Conservation (phyloP, 2,329 filamentous ascomycete genomes). For the Cercospora brassicicola region DNA sequence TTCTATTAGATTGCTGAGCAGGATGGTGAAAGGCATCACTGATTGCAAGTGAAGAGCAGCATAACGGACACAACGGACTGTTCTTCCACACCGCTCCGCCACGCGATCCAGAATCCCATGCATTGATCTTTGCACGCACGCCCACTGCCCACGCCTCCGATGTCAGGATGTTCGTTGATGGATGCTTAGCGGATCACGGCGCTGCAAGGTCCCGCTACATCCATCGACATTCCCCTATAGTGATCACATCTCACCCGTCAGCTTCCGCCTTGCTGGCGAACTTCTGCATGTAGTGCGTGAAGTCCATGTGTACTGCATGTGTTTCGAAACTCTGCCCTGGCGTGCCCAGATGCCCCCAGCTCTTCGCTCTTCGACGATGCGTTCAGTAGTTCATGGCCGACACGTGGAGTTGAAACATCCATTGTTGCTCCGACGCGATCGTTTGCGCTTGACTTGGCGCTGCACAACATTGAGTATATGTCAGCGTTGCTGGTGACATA, state of each 20-base stretch:
- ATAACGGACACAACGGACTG: neutral
- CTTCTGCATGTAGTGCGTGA: neutral
- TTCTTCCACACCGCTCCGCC: neutral
- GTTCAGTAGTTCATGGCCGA: neutral
- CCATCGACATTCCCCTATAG: neutral
- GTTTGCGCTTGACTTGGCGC: neutral
- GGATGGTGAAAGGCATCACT: neutral
- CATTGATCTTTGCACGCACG: neutral
- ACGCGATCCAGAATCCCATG: neutral
- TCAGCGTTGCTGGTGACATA: neutral
- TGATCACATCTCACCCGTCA: neutral
- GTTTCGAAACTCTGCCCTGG: neutral
- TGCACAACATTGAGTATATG: neutral
- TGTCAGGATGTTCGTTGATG: conserved; percentile 1
- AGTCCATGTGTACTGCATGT: neutral
- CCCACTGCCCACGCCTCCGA: neutral
- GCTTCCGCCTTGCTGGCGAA: neutral
- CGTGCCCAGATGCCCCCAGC: neutral
- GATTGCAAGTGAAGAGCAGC: neutral
- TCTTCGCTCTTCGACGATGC: neutral
- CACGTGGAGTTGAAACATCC: neutral
- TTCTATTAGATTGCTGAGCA: neutral
- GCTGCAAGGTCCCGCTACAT: neutral
- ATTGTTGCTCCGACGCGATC: neutral
- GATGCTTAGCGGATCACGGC: neutral